Conservation (phyloP, 1,284 basidiomycete species). For the Coniferiporia sulphurascens region DNA sequence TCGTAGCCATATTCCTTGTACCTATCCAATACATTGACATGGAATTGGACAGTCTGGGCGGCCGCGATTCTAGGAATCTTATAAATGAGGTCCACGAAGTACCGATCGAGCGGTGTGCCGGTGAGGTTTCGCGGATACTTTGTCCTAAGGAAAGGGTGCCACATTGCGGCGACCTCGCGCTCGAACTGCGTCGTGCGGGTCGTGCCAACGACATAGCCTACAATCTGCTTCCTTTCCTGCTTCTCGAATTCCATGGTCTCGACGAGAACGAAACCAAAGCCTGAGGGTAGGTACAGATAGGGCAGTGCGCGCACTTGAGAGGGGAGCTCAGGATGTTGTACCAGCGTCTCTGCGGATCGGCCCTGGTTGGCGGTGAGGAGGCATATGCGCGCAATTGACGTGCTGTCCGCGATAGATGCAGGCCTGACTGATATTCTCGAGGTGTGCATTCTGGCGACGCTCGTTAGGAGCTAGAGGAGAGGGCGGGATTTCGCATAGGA, state of each 20-base stretch:
- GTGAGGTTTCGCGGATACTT: slow-evolving; percentile 5
- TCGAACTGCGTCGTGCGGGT: slow-evolving; percentile 10
- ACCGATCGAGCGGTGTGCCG: slow-evolving; percentile 15
- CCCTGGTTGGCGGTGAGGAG: slow-evolving; percentile 13
- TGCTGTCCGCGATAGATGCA: slow-evolving; percentile 10
- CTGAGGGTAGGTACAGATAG: slow-evolving; percentile 15
- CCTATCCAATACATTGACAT: slow-evolving; percentile 7
- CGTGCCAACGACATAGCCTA: slow-evolving; percentile 17
- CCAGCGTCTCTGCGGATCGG: slow-evolving; percentile 1
- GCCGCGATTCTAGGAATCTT: not conserved
- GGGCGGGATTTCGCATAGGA: not conserved
- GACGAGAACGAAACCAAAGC: slow-evolving; percentile 14
- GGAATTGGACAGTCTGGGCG: slow-evolving; percentile 2
- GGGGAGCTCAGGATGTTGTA: slow-evolving; percentile 14
- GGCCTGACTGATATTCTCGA: slow-evolving; percentile 4
- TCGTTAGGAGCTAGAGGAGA: not conserved
- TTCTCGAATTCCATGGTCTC: not conserved
- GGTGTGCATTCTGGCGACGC: not conserved
- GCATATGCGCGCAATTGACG: slow-evolving; percentile 7
- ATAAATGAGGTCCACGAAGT: slow-evolving; percentile 13
- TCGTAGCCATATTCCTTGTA: slow-evolving; percentile 12
- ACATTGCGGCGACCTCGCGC: slow-evolving; percentile 6
- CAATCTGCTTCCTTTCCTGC: not conserved
- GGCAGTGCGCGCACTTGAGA: slow-evolving; percentile 8
- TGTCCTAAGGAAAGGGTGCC: slow-evolving; percentile 8